Conservation (phyloP, 768 basidiomycete species). For the Lactifluus subvellereus region DNA sequence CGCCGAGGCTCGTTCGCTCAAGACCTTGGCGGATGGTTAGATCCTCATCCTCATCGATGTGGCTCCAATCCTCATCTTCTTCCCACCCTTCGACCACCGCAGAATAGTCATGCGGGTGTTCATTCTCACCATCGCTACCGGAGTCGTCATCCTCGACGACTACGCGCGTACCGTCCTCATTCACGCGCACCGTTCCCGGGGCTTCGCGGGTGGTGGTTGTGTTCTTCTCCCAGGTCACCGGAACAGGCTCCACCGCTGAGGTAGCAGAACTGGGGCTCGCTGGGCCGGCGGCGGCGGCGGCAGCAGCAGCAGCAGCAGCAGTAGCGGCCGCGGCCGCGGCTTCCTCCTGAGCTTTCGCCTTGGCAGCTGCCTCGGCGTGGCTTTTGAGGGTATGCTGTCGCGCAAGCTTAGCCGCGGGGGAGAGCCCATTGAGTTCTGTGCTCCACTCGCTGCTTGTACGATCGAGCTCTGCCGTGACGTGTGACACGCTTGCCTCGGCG, state of each 20-base stretch:
- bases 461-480: conserved; percentile 82
- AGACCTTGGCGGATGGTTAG: conserved; percentile 63
- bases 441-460: conserved; percentile 55
- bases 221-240: conserved; percentile 76
- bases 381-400: conserved; percentile 88
- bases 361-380: conserved; percentile 72
- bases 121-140: conserved; percentile 42
- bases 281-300: conserved; percentile 13
- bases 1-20: conserved; percentile 44
- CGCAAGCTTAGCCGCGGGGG: conserved; percentile 86
- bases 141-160: conserved; percentile 67
- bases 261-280: conserved; percentile 29
- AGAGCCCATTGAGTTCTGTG: conserved; percentile 62
- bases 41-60: conserved; percentile 63
- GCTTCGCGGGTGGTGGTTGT: conserved; percentile 56
- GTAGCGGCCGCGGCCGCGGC: conserved; percentile 37
- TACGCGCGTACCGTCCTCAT: conserved; percentile 61
- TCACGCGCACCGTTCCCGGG: conserved; percentile 41
- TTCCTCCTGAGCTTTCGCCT: conserved; percentile 52
- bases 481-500: conserved; percentile 67
- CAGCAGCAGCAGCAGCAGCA: conserved; percentile 26
- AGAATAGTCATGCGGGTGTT: conserved; percentile 34
- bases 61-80: conserved; percentile 75
- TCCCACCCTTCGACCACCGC: conserved; percentile 56
- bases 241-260: conserved; percentile 31